A percentile compares a stretch with the other conserved stretches of the same genome.
Evolutionary conservation across 306 rosid genomes (phyloP).

Genomic region (Prinsepia uniflora): DNA sequence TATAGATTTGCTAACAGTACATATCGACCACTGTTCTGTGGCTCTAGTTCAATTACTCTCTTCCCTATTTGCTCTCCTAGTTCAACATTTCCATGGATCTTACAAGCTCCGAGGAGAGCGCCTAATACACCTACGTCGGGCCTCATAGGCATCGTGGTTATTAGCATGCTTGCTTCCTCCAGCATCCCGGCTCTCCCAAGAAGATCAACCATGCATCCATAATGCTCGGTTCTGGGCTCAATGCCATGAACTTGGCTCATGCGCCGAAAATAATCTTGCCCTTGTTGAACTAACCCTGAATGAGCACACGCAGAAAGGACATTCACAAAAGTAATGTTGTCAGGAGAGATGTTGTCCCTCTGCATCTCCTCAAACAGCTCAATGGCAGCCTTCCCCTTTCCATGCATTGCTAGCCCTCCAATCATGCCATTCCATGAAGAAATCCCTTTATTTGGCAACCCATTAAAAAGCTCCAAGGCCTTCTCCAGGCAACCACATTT

Average conservation of each 20-base stretch:
- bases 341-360: slow-evolving; percentile 38
- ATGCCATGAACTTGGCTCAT: slow-evolving; percentile 40
- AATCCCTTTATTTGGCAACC: slow-evolving; percentile 35
- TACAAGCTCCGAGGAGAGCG: slow-evolving; percentile 75
- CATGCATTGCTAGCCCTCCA: slow-evolving; percentile 75
- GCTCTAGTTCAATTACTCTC: slow-evolving; percentile 54
- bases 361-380: slow-evolving; percentile 51
- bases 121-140: slow-evolving; percentile 56
- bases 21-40: slow-evolving; percentile 61
- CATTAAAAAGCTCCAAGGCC: slow-evolving; percentile 45
- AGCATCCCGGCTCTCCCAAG: slow-evolving; percentile 55
- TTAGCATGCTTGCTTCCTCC: slow-evolving; percentile 44
- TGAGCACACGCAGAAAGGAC: slow-evolving; percentile 61
- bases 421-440: slow-evolving; percentile 71
- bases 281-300: slow-evolving; percentile 51
- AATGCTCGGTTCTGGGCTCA: slow-evolving; percentile 50
- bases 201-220: slow-evolving; percentile 63
- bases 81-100: slow-evolving; percentile 48
- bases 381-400: slow-evolving; percentile 50
- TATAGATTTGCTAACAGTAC: slow-evolving; percentile 53
- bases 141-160: slow-evolving; percentile 47
- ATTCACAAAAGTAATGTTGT: slow-evolving; percentile 52
- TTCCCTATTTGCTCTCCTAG: slow-evolving; percentile 51
- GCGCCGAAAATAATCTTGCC: slow-evolving; percentile 32
- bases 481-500: slow-evolving; percentile 61